Evolutionary conservation across 768 basidiomycete species (phyloP).

Genomic region (Boletus bicolor): DNA sequence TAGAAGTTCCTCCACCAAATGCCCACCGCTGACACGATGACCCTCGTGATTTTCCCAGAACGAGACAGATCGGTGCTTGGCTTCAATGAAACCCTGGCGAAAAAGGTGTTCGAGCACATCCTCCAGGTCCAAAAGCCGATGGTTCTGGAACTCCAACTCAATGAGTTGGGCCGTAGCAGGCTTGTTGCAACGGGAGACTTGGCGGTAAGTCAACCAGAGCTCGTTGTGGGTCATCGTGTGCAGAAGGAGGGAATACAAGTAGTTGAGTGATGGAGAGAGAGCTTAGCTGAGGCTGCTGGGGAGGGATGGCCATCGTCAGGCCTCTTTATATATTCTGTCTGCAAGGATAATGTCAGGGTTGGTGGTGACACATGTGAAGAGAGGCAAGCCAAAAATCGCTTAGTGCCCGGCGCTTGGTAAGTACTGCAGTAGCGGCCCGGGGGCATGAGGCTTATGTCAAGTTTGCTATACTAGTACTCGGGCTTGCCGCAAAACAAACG

Average conservation of each 20-base stretch:
- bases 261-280: not conserved
- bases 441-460: not conserved
- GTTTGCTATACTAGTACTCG: not conserved
- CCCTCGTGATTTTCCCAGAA: conserved; percentile 46
- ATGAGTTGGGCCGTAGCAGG: conserved; percentile 46
- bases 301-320: not conserved
- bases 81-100: conserved; percentile 45
- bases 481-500: not conserved
- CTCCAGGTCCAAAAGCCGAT: conserved; percentile 43
- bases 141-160: conserved; percentile 41
- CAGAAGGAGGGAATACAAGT: not conserved
- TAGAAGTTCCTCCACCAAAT: conserved; percentile 35
- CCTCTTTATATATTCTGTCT: conserved; percentile 10
- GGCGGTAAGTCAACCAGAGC: conserved; percentile 49
- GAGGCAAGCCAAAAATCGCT: not conserved
- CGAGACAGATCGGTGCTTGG: conserved; percentile 38
- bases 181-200: conserved; percentile 41
- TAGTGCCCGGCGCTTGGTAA: not conserved
- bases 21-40: conserved; percentile 34
- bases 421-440: no score
- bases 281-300: not conserved
- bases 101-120: conserved; percentile 47
- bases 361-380: conserved; percentile 2
- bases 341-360: not conserved
- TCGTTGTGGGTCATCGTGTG: conserved; percentile 34